Evolutionary conservation across 192 early-diverging fungal genomes (phyloP).

Genomic region (Coemansia guatemalensis): DNA sequence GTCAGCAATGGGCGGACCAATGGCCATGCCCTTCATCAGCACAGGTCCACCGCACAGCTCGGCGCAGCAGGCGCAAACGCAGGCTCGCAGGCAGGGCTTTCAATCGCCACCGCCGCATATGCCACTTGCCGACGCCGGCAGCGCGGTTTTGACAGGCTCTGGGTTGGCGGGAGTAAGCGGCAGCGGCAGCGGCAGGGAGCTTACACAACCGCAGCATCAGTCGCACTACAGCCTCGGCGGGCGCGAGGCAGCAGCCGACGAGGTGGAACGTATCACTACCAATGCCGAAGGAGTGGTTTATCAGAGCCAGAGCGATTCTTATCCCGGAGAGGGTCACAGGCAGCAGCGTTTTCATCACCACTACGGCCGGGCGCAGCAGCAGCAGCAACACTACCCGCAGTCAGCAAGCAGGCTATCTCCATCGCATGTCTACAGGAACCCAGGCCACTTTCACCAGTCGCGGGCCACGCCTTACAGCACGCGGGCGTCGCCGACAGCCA

Average conservation of each 20-base stretch:
- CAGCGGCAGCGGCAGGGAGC: conserved; percentile 7
- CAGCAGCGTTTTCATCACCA: conserved; percentile 2
- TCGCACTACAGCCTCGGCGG: conserved; percentile 8
- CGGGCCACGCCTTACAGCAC: conserved; percentile 16
- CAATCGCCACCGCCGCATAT: background rate
- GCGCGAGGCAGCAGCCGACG: background rate
- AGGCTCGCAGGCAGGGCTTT: background rate
- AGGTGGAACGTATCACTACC: conserved; percentile 11
- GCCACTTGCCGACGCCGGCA: background rate
- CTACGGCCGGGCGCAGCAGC: background rate
- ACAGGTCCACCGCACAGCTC: background rate
- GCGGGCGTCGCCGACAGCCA: conserved; percentile 1
- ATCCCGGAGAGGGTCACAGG: background rate
- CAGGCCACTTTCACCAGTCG: conserved; percentile 10
- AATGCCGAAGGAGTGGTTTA: conserved; percentile 4
- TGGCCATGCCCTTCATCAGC: background rate
- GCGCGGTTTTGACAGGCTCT: background rate
- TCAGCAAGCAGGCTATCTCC: background rate
- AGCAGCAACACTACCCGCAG: conserved; percentile 4
- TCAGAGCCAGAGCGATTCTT: conserved; percentile 1
- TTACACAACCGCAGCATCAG: conserved; percentile 11
- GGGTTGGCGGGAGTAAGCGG: background rate
- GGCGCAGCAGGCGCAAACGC: background rate
- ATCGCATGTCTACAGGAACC: background rate
- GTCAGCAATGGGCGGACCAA: background rate